phyloP scores from a whole-genome alignment of 129 eudicot genomes.

The Heracleum sosnowskyi region DNA sequence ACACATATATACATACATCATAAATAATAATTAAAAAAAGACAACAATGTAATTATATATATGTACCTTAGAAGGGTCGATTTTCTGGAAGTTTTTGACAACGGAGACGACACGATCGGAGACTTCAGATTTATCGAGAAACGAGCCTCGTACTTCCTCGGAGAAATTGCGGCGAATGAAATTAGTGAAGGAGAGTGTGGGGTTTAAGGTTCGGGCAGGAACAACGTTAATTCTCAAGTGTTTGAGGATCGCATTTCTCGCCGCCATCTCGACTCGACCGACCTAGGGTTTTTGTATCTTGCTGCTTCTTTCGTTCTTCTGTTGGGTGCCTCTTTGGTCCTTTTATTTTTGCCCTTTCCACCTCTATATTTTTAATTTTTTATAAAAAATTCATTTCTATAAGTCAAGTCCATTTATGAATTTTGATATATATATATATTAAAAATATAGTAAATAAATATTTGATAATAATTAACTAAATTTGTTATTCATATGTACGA shows the following conservation, averaged over 20 bases:
- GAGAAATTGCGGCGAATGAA: conserved; percentile 61
- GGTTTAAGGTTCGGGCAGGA: conserved; percentile 34
- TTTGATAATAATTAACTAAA: too few species aligned
- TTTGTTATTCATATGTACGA: too few species aligned
- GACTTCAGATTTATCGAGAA: conserved; percentile 91
- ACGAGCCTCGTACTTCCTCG: conserved; percentile 74
- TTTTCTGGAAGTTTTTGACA: conserved; percentile 84
- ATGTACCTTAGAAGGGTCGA: conserved; percentile 89
- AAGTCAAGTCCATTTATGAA: too few species aligned
- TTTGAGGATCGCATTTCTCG: conserved; percentile 67
- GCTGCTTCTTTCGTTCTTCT: too few species aligned
- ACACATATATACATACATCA: background rate
- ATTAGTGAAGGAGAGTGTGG: conserved; percentile 25
- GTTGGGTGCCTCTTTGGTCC: too few species aligned
- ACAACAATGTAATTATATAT: background rate
- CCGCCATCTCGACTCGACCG: conserved; percentile 41
- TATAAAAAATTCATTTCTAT: too few species aligned
- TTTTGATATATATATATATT: too few species aligned
- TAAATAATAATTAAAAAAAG: background rate
- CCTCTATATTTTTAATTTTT: too few species aligned
- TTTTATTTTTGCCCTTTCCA: too few species aligned
- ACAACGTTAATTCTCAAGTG: conserved; percentile 54
- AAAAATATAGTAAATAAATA: too few species aligned
- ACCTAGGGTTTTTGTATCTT: background rate
- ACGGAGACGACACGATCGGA: conserved; percentile 72